Conservation (phyloP, 148 eudicot genomes). For the Silene uniflora region DNA sequence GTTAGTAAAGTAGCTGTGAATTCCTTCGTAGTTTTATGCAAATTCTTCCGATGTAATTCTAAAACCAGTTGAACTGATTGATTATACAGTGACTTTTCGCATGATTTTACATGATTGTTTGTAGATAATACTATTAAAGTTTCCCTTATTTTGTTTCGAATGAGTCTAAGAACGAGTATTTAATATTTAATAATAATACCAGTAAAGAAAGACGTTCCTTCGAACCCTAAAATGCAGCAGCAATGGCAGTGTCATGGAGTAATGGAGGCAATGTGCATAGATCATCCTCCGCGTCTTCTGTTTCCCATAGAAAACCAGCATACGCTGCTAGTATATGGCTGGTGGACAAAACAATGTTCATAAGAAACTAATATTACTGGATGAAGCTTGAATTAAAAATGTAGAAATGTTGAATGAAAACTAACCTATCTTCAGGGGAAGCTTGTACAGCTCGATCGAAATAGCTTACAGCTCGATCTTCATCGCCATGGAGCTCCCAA, state of each 20-base stretch:
- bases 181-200: too few relatives aligned
- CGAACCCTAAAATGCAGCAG: conserved; percentile 2
- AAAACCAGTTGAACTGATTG: too few relatives aligned
- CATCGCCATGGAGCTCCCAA: conserved; percentile 63
- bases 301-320: conserved; percentile 79
- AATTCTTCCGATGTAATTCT: too few relatives aligned
- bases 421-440: conserved; percentile 60
- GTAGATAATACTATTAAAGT: too few relatives aligned
- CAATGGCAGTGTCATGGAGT: background rate
- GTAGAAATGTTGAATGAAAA: background rate
- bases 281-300: conserved; percentile 38
- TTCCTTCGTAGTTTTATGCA: too few relatives aligned
- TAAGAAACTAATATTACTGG: background rate
- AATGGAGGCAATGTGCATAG: conserved; percentile 8
- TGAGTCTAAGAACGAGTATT: too few relatives aligned
- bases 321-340: conserved; percentile 75
- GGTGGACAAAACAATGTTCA: conserved; percentile 12
- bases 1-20: too few relatives aligned
- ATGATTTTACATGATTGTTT: too few relatives aligned
- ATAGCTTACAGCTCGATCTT: conserved; percentile 46
- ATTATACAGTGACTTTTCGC: too few relatives aligned
- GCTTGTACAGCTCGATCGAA: conserved; percentile 64
- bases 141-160: too few relatives aligned
- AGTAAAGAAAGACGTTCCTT: background rate
- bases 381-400: background rate